Evolutionary conservation across 371 early-diverging fungal genomes (phyloP).

Genomic region (Batkoa obscura): DNA sequence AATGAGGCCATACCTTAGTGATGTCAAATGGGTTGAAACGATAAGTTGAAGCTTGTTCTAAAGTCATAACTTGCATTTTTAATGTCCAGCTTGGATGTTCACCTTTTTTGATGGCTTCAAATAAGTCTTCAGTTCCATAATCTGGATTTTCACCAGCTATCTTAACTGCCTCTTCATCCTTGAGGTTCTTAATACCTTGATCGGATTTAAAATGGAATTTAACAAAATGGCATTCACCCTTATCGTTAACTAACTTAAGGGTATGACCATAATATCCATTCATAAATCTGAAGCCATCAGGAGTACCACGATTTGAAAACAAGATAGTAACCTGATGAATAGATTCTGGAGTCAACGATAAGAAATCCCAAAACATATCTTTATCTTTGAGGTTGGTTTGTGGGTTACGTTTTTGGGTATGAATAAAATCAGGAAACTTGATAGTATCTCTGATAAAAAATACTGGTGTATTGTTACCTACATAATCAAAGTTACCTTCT

Average conservation of each 20-base stretch:
- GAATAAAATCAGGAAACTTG: conserved; percentile 71
- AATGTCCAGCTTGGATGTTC: conserved; percentile 57
- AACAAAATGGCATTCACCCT: conserved; percentile 48
- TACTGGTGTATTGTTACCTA: conserved; percentile 48
- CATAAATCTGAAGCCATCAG: conserved; percentile 59
- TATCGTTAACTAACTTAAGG: conserved; percentile 46
- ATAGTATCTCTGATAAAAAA: conserved; percentile 53
- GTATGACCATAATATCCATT: conserved; percentile 62
- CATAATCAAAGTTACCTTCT: conserved; percentile 60
- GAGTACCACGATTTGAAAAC: conserved; percentile 64
- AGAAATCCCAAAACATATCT: conserved; percentile 45
- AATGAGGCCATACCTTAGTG: conserved; percentile 66
- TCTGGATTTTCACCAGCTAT: conserved; percentile 48
- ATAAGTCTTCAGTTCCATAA: conserved; percentile 53
- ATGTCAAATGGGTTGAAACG: conserved; percentile 64
- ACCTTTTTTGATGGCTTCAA: conserved; percentile 44
- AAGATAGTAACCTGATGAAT: conserved; percentile 60
- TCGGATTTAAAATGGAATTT: conserved; percentile 77
- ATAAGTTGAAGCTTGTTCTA: conserved; percentile 46
- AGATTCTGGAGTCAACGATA: conserved; percentile 53
- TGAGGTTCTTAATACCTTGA: conserved; percentile 56
- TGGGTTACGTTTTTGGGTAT: conserved; percentile 63
- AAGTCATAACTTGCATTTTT: conserved; percentile 52
- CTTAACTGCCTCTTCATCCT: conserved; percentile 34
- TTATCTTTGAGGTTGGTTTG: conserved; percentile 37